Evolutionary conservation across 2,329 filamentous ascomycete species (phyloP).

Genomic region (Neofusicoccum laricinum): DNA sequence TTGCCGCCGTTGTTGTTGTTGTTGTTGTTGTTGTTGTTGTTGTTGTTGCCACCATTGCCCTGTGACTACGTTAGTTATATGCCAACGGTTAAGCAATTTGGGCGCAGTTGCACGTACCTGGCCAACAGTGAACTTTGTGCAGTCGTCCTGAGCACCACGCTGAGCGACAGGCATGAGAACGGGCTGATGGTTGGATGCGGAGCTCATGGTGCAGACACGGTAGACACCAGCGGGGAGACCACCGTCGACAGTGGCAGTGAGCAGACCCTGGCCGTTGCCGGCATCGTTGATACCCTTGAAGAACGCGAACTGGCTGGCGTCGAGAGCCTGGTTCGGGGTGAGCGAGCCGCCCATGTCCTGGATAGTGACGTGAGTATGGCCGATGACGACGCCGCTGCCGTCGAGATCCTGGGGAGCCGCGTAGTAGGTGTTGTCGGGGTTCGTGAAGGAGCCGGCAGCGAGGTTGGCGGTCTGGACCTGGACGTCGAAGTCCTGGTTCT

Average conservation of each 20-base stretch:
- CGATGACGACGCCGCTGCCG: conserved; percentile 40
- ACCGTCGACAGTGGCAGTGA: conserved; percentile 44
- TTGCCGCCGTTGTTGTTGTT: neutral
- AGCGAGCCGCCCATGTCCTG: conserved; percentile 45
- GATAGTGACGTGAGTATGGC: conserved; percentile 53
- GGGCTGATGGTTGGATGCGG: conserved; percentile 54
- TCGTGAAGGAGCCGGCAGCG: conserved; percentile 53
- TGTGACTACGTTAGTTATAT: neutral
- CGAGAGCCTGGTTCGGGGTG: conserved; percentile 35
- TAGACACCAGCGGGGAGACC: conserved; percentile 51
- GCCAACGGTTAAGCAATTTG: neutral
- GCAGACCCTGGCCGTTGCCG: conserved; percentile 47
- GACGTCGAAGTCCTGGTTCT: conserved; percentile 47
- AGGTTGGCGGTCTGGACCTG: conserved; percentile 49
- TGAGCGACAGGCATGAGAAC: conserved; percentile 58
- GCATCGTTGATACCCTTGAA: conserved; percentile 59
- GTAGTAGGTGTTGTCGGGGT: conserved; percentile 55
- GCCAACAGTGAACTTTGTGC: conserved; percentile 47
- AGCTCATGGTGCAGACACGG: conserved; percentile 53
- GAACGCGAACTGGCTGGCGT: conserved; percentile 50
- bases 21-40: neutral
- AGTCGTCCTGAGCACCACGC: conserved; percentile 55
- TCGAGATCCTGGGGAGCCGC: conserved; percentile 51
- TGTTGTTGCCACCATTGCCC: neutral
- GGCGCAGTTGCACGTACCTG: neutral